Evolutionary conservation across 495 filamentous ascomycete genomes (phyloP).

Genomic region (Penicillium bialowiezense): DNA sequence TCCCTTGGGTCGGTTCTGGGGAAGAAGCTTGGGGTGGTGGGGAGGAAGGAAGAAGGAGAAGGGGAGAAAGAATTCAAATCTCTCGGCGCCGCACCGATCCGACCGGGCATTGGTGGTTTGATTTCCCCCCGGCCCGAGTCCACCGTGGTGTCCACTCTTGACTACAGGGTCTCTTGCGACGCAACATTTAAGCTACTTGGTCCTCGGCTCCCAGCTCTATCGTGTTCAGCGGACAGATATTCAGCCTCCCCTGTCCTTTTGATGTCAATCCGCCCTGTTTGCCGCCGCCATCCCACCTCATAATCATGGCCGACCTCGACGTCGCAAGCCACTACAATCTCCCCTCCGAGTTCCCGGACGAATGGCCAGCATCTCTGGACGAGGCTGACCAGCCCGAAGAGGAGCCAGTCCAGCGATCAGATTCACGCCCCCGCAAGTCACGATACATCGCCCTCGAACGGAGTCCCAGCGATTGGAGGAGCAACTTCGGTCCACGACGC

Average conservation of each 20-base stretch:
- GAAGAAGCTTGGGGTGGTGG: constrained; percentile 11
- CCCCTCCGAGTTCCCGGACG: constrained; percentile 69
- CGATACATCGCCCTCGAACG: constrained; percentile 82
- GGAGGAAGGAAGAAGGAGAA: constrained; percentile 28
- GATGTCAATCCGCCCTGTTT: constrained; percentile 10
- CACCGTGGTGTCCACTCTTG: constrained; percentile 23
- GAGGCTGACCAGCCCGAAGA: constrained; percentile 67
- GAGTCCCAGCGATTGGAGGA: constrained; percentile 62
- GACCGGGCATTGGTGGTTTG: constrained; percentile 35
- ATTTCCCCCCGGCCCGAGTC: constrained; percentile 24
- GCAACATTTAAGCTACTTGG: neutral
- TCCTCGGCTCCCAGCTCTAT: neutral
- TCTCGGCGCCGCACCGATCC: constrained; percentile 43
- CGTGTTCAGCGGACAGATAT: constrained; percentile 7
- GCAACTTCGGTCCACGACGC: constrained; percentile 66
- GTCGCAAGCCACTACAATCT: constrained; percentile 90
- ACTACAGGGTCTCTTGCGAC: constrained; percentile 19
- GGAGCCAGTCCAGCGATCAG: constrained; percentile 48
- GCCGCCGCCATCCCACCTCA: constrained; percentile 5
- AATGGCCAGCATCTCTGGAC: constrained; percentile 84
- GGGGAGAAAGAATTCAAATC: constrained; percentile 26
- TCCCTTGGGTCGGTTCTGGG: constrained; percentile 21
- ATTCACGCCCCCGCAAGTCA: constrained; percentile 63
- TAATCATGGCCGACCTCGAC: constrained; percentile 61
- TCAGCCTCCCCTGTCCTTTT: neutral